These are phyloP conservation scores for Escovopsis sp. DNA, from an alignment of 2,329 filamentous ascomycete species.

Conservation along the genomic window DNA sequence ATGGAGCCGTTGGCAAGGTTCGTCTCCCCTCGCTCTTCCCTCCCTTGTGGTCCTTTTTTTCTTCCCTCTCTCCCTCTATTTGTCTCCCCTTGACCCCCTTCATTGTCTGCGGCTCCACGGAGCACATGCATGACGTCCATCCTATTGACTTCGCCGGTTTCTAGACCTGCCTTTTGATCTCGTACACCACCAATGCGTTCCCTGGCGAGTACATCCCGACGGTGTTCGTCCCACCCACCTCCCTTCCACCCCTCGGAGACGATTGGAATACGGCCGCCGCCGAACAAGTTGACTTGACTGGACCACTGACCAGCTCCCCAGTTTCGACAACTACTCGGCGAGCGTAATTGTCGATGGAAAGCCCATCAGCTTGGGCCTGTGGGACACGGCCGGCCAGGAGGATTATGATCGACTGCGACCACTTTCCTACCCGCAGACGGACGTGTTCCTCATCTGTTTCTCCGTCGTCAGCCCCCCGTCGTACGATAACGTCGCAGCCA, in stretches of 20 bases:
- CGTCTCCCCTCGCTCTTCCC: slow-evolving; percentile 6
- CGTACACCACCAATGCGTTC: slow-evolving; percentile 98
- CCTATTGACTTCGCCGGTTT: slow-evolving; percentile 11
- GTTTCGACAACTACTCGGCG: slow-evolving; percentile 97
- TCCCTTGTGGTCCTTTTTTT: too few relatives aligned
- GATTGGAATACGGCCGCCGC: slow-evolving; percentile 2
- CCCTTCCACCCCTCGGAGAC: neutral
- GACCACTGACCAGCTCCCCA: slow-evolving; percentile 23
- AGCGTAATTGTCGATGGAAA: slow-evolving; percentile 99
- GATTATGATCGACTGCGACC: slow-evolving; percentile 93
- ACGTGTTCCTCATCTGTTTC: slow-evolving; percentile 97
- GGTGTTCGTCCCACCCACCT: slow-evolving; percentile 48
- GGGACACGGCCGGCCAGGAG: slow-evolving; percentile 98
- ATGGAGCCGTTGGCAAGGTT: slow-evolving; percentile 98
- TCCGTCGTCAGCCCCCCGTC: slow-evolving; percentile 95
- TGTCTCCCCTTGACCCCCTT: too few relatives aligned
- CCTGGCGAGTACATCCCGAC: slow-evolving; percentile 99
- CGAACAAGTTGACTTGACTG: neutral
- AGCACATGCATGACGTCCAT: neutral
- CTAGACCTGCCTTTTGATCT: slow-evolving; percentile 96
- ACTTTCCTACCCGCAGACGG: slow-evolving; percentile 94
- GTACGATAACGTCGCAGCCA: slow-evolving; percentile 97
- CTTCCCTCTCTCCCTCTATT: too few relatives aligned
- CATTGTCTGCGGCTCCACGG: slow-evolving; percentile 1
- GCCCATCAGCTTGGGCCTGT: slow-evolving; percentile 89